These are phyloP conservation scores for Blastobotrys peoriensis DNA, from an alignment of 805 yeast species.

Conservation along the genomic window DNA sequence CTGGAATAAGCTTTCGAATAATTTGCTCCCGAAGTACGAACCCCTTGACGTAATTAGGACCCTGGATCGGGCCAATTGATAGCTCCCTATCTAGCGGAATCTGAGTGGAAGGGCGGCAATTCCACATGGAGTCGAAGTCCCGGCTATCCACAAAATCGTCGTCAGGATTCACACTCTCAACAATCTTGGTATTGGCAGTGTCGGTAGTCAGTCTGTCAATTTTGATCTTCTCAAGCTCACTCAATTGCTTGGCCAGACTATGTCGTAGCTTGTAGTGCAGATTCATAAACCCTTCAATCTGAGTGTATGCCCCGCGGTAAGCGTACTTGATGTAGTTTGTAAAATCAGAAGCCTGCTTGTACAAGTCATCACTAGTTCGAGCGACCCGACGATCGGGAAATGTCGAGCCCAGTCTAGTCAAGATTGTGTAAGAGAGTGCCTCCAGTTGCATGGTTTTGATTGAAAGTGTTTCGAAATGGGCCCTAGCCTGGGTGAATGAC, in stretches of 20 bases:
- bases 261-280: slow-evolving; percentile 47
- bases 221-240: slow-evolving; percentile 27
- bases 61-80: slow-evolving; percentile 24
- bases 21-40: slow-evolving; percentile 30
- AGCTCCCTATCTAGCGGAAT: slow-evolving; percentile 19
- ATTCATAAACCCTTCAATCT: slow-evolving; percentile 58
- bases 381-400: slow-evolving; percentile 39
- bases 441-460: slow-evolving; percentile 76
- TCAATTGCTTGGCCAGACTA: slow-evolving; percentile 39
- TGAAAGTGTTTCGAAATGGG: slow-evolving; percentile 49
- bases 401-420: slow-evolving; percentile 42
- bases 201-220: slow-evolving; percentile 16
- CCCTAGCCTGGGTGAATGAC: slow-evolving; percentile 42
- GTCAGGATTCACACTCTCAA: slow-evolving; percentile 1
- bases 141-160: slow-evolving; percentile 45
- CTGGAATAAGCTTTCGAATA: slow-evolving; percentile 17
- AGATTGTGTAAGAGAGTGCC: slow-evolving; percentile 46
- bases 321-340: slow-evolving; percentile 45
- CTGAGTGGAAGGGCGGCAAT: slow-evolving; percentile 38
- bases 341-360: slow-evolving; percentile 48
- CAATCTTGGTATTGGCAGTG: slow-evolving; percentile 3
- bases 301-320: slow-evolving; percentile 56
- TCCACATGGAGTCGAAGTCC: slow-evolving; percentile 51
- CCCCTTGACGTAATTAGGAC: slow-evolving; percentile 32
- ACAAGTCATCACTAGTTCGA: slow-evolving; percentile 41